Conservation (phyloP, 495 filamentous ascomycete genomes). For the Aspergillus nidulans region DNA sequence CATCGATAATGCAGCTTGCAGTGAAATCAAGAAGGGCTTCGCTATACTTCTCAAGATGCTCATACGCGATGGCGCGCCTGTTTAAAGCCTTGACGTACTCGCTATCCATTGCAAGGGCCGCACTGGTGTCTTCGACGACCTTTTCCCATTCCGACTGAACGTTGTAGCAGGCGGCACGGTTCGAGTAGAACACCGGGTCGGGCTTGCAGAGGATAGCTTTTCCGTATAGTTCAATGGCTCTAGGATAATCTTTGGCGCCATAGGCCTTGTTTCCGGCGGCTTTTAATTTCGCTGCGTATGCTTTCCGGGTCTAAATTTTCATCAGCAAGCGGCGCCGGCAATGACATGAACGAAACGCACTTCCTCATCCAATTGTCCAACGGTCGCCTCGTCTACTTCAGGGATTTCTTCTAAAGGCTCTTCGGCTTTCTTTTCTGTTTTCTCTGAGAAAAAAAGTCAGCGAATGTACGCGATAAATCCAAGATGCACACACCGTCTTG, state of each 20-base stretch:
- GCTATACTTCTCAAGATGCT: slow-evolving; percentile 84
- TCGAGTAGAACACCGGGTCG: slow-evolving; percentile 97
- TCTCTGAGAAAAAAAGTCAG: slow-evolving; percentile 33
- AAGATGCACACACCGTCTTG: slow-evolving; percentile 39
- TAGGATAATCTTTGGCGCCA: slow-evolving; percentile 81
- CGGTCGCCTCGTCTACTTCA: slow-evolving; percentile 74
- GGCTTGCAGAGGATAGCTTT: slow-evolving; percentile 95
- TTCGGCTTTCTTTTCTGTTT: slow-evolving; percentile 49
- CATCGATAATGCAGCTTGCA: slow-evolving; percentile 97
- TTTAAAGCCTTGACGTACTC: slow-evolving; percentile 98
- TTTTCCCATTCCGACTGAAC: slow-evolving; percentile 88
- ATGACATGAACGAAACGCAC: slow-evolving; percentile 30
- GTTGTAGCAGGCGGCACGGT: slow-evolving; percentile 96
- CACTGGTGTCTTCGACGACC: slow-evolving; percentile 94
- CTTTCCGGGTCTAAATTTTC: slow-evolving; percentile 53
- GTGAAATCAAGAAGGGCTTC: slow-evolving; percentile 96
- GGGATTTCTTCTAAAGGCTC: slow-evolving; percentile 75
- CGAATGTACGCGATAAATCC: not conserved
- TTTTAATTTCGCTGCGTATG: slow-evolving; percentile 87
- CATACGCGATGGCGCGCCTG: slow-evolving; percentile 91
- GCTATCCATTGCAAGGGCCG: slow-evolving; percentile 83
- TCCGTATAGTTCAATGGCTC: slow-evolving; percentile 88
- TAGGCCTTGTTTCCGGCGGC: slow-evolving; percentile 96
- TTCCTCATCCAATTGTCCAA: slow-evolving; percentile 64
- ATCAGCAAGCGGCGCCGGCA: slow-evolving; percentile 5